A percentile compares a stretch with the other conserved stretches of the same genome.
Evolutionary conservation across 176 grass and related monocot species (phyloP).

Genomic region (Lolium perenne): DNA sequence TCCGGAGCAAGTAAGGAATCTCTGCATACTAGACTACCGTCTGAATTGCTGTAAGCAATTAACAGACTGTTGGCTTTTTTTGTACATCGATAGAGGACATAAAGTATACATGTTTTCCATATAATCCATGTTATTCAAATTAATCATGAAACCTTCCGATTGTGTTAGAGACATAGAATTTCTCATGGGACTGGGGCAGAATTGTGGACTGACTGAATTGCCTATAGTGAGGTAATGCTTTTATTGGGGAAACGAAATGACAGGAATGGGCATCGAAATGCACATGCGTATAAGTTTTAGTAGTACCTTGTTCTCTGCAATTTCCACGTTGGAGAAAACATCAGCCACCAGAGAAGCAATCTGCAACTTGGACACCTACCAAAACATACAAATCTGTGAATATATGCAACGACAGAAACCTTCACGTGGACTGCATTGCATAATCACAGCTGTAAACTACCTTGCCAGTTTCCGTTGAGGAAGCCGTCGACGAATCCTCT

Average conservation of each 20-base stretch:
- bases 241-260: too few species aligned
- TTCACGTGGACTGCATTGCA: neutral
- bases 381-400: constrained; percentile 17
- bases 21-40: neutral
- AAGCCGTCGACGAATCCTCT: constrained; percentile 50
- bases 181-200: neutral
- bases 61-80: neutral
- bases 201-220: neutral
- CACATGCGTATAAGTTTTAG: constrained; percentile 12
- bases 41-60: neutral
- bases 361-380: constrained; percentile 78
- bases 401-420: neutral
- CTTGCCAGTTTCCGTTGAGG: constrained; percentile 52
- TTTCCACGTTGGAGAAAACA: constrained; percentile 74
- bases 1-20: neutral
- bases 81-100: neutral
- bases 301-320: constrained; percentile 91
- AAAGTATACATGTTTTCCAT: neutral
- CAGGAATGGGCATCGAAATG: neutral
- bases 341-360: constrained; percentile 87
- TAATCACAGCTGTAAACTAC: constrained; percentile 34
- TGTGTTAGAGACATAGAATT: constrained; percentile 12
- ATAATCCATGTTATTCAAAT: neutral
- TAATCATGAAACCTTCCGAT: constrained; percentile 12
- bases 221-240: neutral